phyloP scores from a whole-genome alignment of 345 rosid genomes.

The Hypericum perforatum region DNA sequence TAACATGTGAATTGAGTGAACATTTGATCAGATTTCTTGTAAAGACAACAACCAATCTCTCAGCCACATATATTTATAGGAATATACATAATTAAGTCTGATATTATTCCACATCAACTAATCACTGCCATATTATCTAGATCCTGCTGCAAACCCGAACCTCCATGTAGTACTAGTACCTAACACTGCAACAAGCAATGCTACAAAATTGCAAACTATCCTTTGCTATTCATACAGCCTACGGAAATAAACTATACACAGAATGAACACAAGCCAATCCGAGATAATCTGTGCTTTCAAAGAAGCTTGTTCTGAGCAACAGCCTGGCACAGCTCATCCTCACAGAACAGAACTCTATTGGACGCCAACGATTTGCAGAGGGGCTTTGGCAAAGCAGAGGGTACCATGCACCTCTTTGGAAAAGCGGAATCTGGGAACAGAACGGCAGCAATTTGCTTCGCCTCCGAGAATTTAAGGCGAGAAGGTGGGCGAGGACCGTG shows the following conservation, averaged over 20 bases:
- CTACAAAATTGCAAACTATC: slow-evolving; percentile 58
- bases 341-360: slow-evolving; percentile 75
- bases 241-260: slow-evolving; percentile 48
- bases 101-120: no score
- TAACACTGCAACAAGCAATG: slow-evolving; percentile 19
- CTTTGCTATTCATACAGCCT: slow-evolving; percentile 30
- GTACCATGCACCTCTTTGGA: slow-evolving; percentile 64
- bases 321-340: slow-evolving; percentile 92
- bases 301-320: slow-evolving; percentile 86
- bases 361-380: slow-evolving; percentile 61
- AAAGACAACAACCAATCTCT: no score
- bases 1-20: no score
- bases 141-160: slow-evolving; percentile 21
- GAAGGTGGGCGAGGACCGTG: slow-evolving; percentile 87
- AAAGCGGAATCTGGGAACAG: slow-evolving; percentile 79
- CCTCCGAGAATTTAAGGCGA: slow-evolving; percentile 54
- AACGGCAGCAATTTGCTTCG: slow-evolving; percentile 83
- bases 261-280: slow-evolving; percentile 7
- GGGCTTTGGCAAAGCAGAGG: slow-evolving; percentile 72
- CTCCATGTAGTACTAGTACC: slow-evolving; percentile 15
- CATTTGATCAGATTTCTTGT: no score
- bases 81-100: no score
- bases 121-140: no score
- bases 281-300: slow-evolving; percentile 24
- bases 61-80: no score